Conservation (phyloP, 106 monocot species). For the Gastrodia elata region DNA sequence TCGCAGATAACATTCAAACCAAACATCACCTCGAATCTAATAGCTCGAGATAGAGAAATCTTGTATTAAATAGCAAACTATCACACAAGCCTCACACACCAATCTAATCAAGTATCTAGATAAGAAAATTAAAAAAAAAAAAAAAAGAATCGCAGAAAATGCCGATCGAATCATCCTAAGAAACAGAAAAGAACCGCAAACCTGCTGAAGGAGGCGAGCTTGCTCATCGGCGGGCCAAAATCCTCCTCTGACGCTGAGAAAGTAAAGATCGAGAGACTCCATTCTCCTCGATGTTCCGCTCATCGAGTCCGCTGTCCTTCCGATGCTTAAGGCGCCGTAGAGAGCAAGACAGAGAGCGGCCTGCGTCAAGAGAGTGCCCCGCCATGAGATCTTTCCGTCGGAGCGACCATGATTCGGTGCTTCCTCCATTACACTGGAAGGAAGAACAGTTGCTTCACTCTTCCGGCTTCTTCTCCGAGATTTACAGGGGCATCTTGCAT, state of each 20-base stretch:
- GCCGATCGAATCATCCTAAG: constrained; percentile 5
- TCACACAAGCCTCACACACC: no score
- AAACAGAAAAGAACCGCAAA: constrained; percentile 5
- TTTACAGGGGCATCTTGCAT: no score
- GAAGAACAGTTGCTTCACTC: neutral
- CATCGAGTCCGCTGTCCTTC: constrained; percentile 16
- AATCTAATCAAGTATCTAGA: neutral
- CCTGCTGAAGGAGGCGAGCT: constrained; percentile 25
- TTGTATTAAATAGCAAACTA: no score
- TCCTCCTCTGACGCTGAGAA: constrained; percentile 43
- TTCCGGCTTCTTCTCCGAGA: no score
- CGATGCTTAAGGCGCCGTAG: constrained; percentile 42
- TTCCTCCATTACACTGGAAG: constrained; percentile 10
- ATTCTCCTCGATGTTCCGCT: neutral
- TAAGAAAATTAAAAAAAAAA: neutral
- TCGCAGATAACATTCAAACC: no score
- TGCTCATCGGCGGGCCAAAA: constrained; percentile 15
- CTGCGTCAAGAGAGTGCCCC: constrained; percentile 35
- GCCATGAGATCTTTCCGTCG: constrained; percentile 23
- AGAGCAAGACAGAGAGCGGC: constrained; percentile 45
- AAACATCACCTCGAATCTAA: no score
- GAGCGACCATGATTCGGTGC: no score
- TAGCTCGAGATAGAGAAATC: no score
- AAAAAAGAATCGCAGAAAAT: neutral
- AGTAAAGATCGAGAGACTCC: constrained; percentile 31